Evolutionary conservation across 495 filamentous ascomycete genomes (phyloP).

Genomic region (Xylaria telfairii): DNA sequence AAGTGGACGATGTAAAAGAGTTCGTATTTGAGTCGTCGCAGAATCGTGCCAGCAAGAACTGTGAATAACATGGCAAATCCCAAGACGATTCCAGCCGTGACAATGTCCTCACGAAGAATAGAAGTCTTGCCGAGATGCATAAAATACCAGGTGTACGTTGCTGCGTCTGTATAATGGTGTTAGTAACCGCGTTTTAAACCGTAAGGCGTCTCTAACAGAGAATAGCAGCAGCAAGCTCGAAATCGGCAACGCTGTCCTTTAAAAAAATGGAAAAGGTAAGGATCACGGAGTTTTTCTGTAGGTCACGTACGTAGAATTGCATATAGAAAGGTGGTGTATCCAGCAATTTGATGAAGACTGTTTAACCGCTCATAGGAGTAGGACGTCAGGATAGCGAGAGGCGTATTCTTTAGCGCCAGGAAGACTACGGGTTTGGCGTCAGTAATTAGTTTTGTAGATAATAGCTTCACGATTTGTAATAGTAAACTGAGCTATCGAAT

Average conservation of each 20-base stretch:
- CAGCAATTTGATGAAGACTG: conserved; percentile 62
- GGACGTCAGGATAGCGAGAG: conserved; percentile 60
- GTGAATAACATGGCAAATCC: conserved; percentile 54
- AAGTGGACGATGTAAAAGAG: conserved; percentile 65
- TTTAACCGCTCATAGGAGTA: conserved; percentile 68
- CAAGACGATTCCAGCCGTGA: conserved; percentile 54
- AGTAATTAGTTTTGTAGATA: background rate
- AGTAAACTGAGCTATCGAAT: background rate
- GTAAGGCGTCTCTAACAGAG: background rate
- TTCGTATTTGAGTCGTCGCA: conserved; percentile 60
- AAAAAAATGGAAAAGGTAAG: background rate
- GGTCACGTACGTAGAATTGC: conserved; percentile 44
- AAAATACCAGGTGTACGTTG: conserved; percentile 52
- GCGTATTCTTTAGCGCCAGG: conserved; percentile 65
- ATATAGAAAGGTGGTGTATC: conserved; percentile 57
- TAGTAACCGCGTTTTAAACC: background rate
- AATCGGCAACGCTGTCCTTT: background rate
- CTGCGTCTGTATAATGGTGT: conserved; percentile 34
- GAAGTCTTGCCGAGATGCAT: conserved; percentile 29
- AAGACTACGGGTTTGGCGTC: conserved; percentile 47
- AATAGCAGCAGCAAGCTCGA: background rate
- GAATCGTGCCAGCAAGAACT: conserved; percentile 44
- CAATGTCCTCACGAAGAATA: conserved; percentile 45
- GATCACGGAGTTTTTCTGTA: background rate
- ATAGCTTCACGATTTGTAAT: background rate